These are phyloP conservation scores for Ulota crispa DNA, from an alignment of 225 moss, liverwort and hornwort species.

Conservation along the genomic window DNA sequence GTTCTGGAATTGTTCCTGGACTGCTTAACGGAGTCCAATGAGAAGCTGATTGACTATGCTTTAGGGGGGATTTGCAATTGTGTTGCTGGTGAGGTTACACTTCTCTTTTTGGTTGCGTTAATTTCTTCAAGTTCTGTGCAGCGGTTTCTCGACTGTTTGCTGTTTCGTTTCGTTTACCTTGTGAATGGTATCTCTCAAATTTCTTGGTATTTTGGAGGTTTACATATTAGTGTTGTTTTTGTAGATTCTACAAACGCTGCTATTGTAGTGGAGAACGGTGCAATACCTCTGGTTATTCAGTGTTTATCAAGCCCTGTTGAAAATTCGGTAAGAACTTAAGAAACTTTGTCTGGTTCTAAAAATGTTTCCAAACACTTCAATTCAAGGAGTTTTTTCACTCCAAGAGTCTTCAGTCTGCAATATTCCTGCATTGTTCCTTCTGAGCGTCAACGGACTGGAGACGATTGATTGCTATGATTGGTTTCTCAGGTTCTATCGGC, in stretches of 20 bases:
- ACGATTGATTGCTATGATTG: slow-evolving; percentile 18
- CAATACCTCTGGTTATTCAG: slow-evolving; percentile 71
- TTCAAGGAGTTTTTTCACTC: background rate
- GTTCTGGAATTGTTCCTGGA: slow-evolving; percentile 88
- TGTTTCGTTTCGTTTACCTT: background rate
- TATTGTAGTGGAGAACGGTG: slow-evolving; percentile 71
- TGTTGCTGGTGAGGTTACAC: slow-evolving; percentile 51
- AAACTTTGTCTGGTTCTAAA: background rate
- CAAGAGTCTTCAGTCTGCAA: background rate
- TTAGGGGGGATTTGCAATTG: slow-evolving; percentile 87
- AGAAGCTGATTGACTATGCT: slow-evolving; percentile 85
- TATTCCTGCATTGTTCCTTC: background rate
- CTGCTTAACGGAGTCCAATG: slow-evolving; percentile 85
- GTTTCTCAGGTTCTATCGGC: slow-evolving; percentile 52
- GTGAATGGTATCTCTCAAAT: background rate
- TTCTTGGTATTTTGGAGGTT: slow-evolving; percentile 7
- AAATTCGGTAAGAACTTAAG: slow-evolving; percentile 59
- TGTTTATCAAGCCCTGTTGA: slow-evolving; percentile 82
- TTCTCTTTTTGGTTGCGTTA: background rate
- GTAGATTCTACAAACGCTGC: slow-evolving; percentile 73
- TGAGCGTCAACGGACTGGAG: background rate
- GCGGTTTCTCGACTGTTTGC: background rate
- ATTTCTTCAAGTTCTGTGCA: background rate
- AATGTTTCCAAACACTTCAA: background rate
- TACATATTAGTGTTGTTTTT: background rate